These are phyloP conservation scores for Botryotinia calthae DNA, from an alignment of 2,329 filamentous ascomycete species.

Conservation along the genomic window DNA sequence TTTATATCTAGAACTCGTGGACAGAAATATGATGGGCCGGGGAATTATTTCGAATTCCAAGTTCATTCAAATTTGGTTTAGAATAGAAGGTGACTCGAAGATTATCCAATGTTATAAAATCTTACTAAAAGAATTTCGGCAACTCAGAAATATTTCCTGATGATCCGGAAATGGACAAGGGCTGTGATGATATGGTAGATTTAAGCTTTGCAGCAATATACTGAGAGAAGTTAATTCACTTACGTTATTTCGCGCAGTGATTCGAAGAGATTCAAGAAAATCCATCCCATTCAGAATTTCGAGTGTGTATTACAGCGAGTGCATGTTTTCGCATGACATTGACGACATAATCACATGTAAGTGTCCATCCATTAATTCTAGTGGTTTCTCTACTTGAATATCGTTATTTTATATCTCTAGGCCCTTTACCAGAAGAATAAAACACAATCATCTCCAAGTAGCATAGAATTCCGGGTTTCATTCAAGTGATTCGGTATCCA, in stretches of 20 bases:
- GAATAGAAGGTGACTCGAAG: neutral
- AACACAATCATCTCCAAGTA: neutral
- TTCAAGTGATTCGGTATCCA: neutral
- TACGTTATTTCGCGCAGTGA: fast-evolving
- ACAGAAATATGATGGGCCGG: no score
- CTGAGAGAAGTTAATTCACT: neutral
- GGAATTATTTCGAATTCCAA: no score
- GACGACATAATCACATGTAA: neutral
- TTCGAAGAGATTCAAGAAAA: no score
- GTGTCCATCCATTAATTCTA: neutral
- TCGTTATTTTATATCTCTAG: neutral
- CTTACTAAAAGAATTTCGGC: neutral
- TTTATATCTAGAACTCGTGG: no score
- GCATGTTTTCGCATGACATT: neutral
- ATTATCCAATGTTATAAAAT: neutral
- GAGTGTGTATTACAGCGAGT: neutral
- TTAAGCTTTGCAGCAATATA: fast-evolving
- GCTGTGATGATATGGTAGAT: neutral
- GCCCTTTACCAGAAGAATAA: neutral
- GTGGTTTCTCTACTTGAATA: neutral
- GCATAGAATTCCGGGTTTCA: neutral
- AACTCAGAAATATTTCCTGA: neutral
- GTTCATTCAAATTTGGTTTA: no score
- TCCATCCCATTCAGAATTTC: no score
- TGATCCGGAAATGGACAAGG: neutral